Percentiles rank a stretch among this genome's conserved stretches.
Conservation (phyloP, 176 grass and related monocot species). For the Zea mays region DNA sequence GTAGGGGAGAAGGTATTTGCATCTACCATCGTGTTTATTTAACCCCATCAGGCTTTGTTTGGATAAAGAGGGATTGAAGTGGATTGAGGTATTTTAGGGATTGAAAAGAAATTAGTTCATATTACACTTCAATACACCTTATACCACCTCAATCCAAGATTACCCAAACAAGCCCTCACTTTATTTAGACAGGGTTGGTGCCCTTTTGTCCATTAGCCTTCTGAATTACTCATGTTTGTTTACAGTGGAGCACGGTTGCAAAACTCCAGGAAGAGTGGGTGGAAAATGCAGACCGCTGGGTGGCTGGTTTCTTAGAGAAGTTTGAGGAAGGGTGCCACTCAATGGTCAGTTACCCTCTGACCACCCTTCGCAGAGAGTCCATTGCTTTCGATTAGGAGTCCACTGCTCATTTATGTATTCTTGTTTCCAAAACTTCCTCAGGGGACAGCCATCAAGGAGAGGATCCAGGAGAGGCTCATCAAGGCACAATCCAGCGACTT, state of each 20-base stretch:
- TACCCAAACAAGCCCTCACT: no score
- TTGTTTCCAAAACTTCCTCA: slow-evolving; percentile 29
- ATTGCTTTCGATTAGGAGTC: background rate
- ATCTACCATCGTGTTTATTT: slow-evolving; percentile 1
- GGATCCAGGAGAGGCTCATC: slow-evolving; percentile 79
- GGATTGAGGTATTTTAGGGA: no score
- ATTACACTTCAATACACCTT: no score
- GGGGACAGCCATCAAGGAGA: slow-evolving; percentile 88
- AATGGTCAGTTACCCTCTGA: slow-evolving; percentile 56
- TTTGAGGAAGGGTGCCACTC: slow-evolving; percentile 95
- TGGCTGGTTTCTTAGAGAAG: slow-evolving; percentile 93
- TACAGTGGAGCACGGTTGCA: slow-evolving; percentile 68
- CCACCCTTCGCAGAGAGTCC: background rate
- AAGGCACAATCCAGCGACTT: slow-evolving; percentile 76
- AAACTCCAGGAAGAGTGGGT: slow-evolving; percentile 97
- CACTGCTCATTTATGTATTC: slow-evolving; percentile 4
- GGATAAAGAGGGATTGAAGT: no score
- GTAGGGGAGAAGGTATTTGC: slow-evolving; percentile 84
- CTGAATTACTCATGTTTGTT: slow-evolving; percentile 23
- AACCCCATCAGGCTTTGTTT: no score
- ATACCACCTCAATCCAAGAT: no score
- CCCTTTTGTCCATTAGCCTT: background rate
- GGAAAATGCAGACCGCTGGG: slow-evolving; percentile 97
- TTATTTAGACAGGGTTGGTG: background rate
- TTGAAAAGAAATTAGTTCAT: no score